phyloP scores from a whole-genome alignment of 2,329 filamentous ascomycete species.

The Neopestalotiopsis rosae region DNA sequence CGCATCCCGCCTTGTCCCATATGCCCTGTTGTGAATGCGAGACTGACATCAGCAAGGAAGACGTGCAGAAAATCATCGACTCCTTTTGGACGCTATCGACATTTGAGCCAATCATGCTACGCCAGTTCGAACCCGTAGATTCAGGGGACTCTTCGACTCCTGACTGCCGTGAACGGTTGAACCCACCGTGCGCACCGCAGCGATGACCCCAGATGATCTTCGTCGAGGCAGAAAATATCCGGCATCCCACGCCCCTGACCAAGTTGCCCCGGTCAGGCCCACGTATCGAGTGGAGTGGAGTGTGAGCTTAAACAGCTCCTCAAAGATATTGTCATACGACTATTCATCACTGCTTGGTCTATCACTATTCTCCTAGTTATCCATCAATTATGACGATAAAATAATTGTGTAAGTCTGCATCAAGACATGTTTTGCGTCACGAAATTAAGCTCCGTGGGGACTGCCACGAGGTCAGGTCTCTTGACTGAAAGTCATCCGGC shows the following conservation, averaged over 20 bases:
- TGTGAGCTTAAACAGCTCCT: conserved; percentile 21
- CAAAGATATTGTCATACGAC: conserved; percentile 1
- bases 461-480: conserved; percentile 10
- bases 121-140: conserved; percentile 9
- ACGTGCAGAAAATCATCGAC: conserved; percentile 9
- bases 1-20: conserved; percentile 6
- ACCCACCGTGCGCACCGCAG: conserved; percentile 18
- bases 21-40: conserved; percentile 14
- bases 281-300: conserved; percentile 21
- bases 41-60: conserved; percentile 14
- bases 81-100: conserved; percentile 12
- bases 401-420: not conserved
- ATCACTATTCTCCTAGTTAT: not conserved
- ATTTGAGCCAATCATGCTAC: conserved; percentile 14
- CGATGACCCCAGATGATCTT: conserved; percentile 21
- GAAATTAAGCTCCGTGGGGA: conserved; percentile 2
- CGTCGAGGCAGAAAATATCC: conserved; percentile 21
- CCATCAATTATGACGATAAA: not conserved
- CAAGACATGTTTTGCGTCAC: not conserved
- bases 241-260: conserved; percentile 22
- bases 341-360: not conserved
- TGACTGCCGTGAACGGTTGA: conserved; percentile 21
- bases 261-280: conserved; percentile 19
- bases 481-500: conserved; percentile 7
- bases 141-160: conserved; percentile 17